These are phyloP conservation scores for Niveomyces coronatus DNA, from an alignment of 2,329 filamentous ascomycete genomes.

Conservation along the genomic window DNA sequence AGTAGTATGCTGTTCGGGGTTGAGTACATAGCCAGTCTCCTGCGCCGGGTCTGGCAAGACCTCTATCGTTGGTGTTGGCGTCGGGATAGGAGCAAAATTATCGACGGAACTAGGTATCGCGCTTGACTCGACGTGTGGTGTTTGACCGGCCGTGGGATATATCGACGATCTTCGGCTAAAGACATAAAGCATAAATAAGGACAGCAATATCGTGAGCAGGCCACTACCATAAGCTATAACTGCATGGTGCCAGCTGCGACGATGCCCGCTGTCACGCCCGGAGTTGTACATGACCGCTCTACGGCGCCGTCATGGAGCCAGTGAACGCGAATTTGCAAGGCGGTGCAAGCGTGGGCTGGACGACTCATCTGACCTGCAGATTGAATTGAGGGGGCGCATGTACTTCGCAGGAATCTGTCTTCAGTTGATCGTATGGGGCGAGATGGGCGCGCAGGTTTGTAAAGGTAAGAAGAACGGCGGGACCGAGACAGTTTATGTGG, in stretches of 20 bases:
- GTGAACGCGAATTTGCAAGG: too few species aligned
- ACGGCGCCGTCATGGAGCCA: too few species aligned
- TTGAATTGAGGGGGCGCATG: too few species aligned
- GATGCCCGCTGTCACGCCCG: neutral
- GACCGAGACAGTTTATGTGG: too few species aligned
- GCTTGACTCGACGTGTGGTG: neutral
- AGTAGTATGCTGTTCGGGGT: constrained; percentile 31
- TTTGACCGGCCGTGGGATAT: neutral
- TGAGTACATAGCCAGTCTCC: constrained; percentile 17
- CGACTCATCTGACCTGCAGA: too few species aligned
- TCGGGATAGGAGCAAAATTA: constrained; percentile 1
- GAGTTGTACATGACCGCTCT: too few species aligned
- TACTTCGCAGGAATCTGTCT: too few species aligned
- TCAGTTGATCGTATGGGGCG: too few species aligned
- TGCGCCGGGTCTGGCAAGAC: constrained; percentile 1
- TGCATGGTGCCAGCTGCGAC: neutral
- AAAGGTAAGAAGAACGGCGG: too few species aligned
- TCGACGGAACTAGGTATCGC: neutral
- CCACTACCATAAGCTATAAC: neutral
- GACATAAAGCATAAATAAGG: constrained; percentile 4
- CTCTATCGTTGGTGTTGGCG: neutral
- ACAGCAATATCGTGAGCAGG: constrained; percentile 1
- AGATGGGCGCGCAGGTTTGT: too few species aligned
- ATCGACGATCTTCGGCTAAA: constrained; percentile 1
- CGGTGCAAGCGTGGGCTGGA: too few species aligned